Conservation (phyloP, 495 filamentous ascomycete species). For the Letharia columbiana region DNA sequence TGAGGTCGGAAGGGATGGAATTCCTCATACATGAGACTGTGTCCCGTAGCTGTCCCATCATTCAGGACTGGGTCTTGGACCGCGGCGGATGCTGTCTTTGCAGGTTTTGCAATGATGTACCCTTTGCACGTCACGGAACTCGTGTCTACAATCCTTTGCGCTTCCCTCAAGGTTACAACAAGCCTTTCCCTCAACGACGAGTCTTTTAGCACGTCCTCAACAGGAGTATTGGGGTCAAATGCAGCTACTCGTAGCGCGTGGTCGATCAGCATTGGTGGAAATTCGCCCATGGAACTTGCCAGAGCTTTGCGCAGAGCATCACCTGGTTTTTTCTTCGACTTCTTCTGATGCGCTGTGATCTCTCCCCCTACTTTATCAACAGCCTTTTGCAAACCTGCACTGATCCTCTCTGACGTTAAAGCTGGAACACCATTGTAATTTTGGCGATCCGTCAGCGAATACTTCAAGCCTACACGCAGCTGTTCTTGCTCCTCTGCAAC, state of each 20-base stretch:
- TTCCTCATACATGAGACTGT: slow-evolving; percentile 72
- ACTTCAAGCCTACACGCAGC: slow-evolving; percentile 62
- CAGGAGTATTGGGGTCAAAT: slow-evolving; percentile 57
- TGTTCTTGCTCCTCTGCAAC: slow-evolving; percentile 71
- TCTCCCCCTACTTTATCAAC: slow-evolving; percentile 46
- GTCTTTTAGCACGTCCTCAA: slow-evolving; percentile 59
- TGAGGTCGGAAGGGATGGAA: slow-evolving; percentile 88
- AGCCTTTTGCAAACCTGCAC: slow-evolving; percentile 57
- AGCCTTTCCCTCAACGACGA: slow-evolving; percentile 56
- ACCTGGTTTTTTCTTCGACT: slow-evolving; percentile 68
- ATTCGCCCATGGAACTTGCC: slow-evolving; percentile 73
- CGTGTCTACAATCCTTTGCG: slow-evolving; percentile 50
- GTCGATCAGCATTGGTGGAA: slow-evolving; percentile 77
- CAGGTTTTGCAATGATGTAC: slow-evolving; percentile 78
- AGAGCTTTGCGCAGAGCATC: slow-evolving; percentile 72
- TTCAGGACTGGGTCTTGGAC: slow-evolving; percentile 28
- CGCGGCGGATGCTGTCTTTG: slow-evolving; percentile 2
- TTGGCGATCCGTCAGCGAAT: slow-evolving; percentile 73
- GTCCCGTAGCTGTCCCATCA: slow-evolving; percentile 29
- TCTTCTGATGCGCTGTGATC: slow-evolving; percentile 48
- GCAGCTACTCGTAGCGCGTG: slow-evolving; percentile 63
- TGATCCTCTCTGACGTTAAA: slow-evolving; percentile 63
- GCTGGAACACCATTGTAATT: slow-evolving; percentile 67
- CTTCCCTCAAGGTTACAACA: slow-evolving; percentile 56
- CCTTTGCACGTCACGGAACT: slow-evolving; percentile 50